Evolutionary conservation across 345 rosid genomes (phyloP).

Genomic region (Anastatica hierochuntica): DNA sequence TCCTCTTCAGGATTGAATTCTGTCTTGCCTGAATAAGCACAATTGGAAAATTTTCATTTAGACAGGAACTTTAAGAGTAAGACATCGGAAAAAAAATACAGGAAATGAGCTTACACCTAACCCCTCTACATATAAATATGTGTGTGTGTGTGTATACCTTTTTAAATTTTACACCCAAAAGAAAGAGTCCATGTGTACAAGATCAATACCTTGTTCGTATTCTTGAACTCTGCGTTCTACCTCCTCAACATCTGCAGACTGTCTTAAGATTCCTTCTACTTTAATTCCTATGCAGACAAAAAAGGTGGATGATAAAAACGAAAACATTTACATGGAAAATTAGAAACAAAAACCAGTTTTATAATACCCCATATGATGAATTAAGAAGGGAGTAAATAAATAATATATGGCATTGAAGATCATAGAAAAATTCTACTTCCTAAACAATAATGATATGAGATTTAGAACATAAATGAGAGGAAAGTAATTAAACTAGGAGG

Average conservation of each 20-base stretch:
- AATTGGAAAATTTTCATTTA: not conserved
- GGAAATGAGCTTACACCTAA: not conserved
- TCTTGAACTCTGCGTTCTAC: slow-evolving; percentile 86
- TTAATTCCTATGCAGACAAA: slow-evolving; percentile 42
- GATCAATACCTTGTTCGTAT: slow-evolving; percentile 74
- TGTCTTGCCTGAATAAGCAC: slow-evolving; percentile 49
- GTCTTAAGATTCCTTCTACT: slow-evolving; percentile 91
- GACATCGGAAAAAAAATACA: not conserved
- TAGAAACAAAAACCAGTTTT: not conserved
- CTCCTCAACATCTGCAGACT: slow-evolving; percentile 98
- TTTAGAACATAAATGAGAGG: not conserved
- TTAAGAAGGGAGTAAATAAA: not conserved
- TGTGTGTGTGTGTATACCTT: not conserved
- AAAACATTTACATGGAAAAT: not conserved
- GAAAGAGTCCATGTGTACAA: not conserved
- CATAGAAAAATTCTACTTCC: not conserved
- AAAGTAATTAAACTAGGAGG: not conserved
- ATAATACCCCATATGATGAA: not conserved
- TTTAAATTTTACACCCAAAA: slow-evolving; percentile 6
- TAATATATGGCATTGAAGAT: not conserved
- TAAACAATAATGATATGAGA: not conserved
- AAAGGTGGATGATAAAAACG: slow-evolving; percentile 19
- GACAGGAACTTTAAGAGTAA: not conserved
- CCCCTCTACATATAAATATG: not conserved
- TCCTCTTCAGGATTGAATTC: slow-evolving; percentile 84